A percentile compares a stretch with the other conserved stretches of the same genome.
Evolutionary conservation across 2,329 filamentous ascomycete genomes (phyloP).

Genomic region (Penicillium sumatraense): DNA sequence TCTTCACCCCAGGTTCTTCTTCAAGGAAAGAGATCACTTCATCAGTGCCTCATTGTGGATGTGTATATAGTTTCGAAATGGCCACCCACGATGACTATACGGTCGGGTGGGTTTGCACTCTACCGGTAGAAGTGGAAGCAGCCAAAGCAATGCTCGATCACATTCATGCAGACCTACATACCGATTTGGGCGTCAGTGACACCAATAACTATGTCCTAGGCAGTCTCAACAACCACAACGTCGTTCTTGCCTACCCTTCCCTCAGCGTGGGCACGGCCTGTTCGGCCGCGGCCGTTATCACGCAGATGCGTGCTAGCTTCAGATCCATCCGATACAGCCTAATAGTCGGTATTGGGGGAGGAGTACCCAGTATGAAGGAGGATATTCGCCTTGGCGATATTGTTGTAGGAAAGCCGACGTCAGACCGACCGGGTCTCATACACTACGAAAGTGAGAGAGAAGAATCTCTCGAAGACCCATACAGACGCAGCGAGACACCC

Average conservation of each 20-base stretch:
- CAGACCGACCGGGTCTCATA: background rate
- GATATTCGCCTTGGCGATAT: constrained; percentile 6
- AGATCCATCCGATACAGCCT: background rate
- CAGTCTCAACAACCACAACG: no score
- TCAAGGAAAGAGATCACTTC: no score
- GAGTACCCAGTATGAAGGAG: constrained; percentile 3
- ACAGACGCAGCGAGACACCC: background rate
- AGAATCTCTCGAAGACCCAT: no score
- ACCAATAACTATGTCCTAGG: no score
- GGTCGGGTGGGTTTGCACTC: constrained; percentile 4
- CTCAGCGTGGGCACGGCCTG: no score
- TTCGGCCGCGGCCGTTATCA: no score
- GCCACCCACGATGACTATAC: constrained; percentile 1
- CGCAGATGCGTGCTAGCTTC: background rate
- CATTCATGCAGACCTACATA: constrained; percentile 6
- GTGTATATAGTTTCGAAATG: no score
- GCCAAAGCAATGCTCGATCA: constrained; percentile 12
- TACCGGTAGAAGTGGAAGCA: constrained; percentile 11
- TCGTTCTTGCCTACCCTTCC: no score
- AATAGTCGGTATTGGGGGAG: constrained; percentile 1
- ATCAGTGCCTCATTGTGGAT: no score
- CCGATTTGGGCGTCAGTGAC: no score
- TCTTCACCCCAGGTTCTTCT: no score
- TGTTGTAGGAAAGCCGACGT: constrained; percentile 1
- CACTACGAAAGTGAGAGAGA: no score